Evolutionary conservation across 306 rosid species (phyloP), one percentile per base, ranked within the genome.

Genomic region (Cucumis hystrix): DNA sequence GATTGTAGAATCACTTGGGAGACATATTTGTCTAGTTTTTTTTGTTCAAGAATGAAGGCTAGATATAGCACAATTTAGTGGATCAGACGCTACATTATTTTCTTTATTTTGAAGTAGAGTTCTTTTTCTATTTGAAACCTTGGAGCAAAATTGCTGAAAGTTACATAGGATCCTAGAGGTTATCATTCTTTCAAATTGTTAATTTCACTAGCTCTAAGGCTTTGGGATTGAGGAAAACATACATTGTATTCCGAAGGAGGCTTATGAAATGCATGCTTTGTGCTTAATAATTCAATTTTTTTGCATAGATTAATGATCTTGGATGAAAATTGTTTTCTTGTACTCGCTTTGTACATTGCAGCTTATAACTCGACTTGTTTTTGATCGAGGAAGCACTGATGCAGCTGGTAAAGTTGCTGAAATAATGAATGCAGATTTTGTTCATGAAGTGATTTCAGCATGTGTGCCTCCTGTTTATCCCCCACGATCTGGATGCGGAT

Each of bases 381-480:
- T 94, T 84, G 98, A 94, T 75, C 93, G 93, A 86, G 96, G 96
- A 79, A 94, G 97, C 82, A 92, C 95, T 66, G 98, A 90, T 90
- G 98, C 98, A 52, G 98, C 98, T 77, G 91, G 86, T 78, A 94
- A 90, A 91, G 93, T 83, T 62, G 96, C 98, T 77, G 97, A 94
- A 81, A 94, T 94, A 66, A 90, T 94, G 98, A 81, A 82, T 85
- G 96, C 98, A 69, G 98, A 92, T 86, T 94, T 94, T 87, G 98
- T 94, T 14, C 97, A 92, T 41, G 97, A 94, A 87, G 96, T 94
- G 77, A 92, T 94, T 84, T 92, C 98, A 75, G 91, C 98, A 74
- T 91, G 98, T 79, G 98, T 94, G 78, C 97, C 97, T 83, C 93
- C 97, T 51, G 98, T 94, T 78, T 94, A 82, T 80, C 97, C 97